Percentiles rank a stretch among this genome's conserved stretches.
These are phyloP conservation scores for Limnomonas spitsbergensis DNA, from an alignment of 139 green algal genomes.

Conservation along the genomic window DNA sequence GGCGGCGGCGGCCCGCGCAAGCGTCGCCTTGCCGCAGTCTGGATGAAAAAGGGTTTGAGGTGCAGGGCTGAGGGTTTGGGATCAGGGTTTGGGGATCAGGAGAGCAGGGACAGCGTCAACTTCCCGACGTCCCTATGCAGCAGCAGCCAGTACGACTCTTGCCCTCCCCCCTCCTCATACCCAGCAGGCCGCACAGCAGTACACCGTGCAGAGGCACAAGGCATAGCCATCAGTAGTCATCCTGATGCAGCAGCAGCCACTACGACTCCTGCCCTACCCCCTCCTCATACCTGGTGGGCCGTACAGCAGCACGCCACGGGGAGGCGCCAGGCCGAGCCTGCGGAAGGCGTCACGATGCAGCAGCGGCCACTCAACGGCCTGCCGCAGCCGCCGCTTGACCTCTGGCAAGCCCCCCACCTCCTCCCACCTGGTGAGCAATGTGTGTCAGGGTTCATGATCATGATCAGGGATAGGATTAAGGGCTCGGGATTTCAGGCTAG, in stretches of 20 bases:
- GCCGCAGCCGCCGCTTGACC: slow-evolving; percentile 72
- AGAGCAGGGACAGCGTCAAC: too few species aligned
- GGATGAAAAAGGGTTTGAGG: too few species aligned
- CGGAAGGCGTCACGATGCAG: slow-evolving; percentile 61
- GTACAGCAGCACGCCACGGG: slow-evolving; percentile 81
- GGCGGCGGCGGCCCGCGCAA: slow-evolving; percentile 73
- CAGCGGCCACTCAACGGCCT: slow-evolving; percentile 83
- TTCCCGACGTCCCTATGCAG: too few species aligned
- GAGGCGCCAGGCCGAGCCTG: slow-evolving; percentile 64
- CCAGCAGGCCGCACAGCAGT: slow-evolving; percentile 82
- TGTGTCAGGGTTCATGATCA: slow-evolving; percentile 7
- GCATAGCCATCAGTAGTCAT: slow-evolving; percentile 74
- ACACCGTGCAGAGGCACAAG: slow-evolving; percentile 69
- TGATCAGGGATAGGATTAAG: neutral
- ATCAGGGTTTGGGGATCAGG: too few species aligned
- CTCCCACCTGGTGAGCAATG: slow-evolving; percentile 60
- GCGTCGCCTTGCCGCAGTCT: slow-evolving; percentile 85
- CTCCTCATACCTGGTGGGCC: slow-evolving; percentile 67
- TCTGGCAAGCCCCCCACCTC: slow-evolving; percentile 75
- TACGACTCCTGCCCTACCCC: too few species aligned
- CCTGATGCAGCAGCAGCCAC: too few species aligned
- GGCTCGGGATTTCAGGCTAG: too few species aligned
- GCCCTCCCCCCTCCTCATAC: too few species aligned
- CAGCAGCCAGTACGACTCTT: too few species aligned
- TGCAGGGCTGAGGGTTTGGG: too few species aligned